These are phyloP conservation scores for Schwanniomyces polymorphus DNA, from an alignment of 805 yeast species.

Conservation along the genomic window DNA sequence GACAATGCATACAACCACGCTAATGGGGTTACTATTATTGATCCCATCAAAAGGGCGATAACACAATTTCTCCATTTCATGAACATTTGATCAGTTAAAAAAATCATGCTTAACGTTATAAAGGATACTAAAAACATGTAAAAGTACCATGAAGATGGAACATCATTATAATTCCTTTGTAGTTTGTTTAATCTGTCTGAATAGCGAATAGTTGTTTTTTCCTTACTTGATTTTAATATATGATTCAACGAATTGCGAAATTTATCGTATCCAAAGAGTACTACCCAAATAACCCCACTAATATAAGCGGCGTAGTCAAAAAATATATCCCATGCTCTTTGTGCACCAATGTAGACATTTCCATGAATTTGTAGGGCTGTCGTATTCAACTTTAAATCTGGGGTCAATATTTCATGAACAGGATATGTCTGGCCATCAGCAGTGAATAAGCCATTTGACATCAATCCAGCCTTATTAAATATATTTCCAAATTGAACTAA, in stretches of 20 bases:
- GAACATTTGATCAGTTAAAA: conserved; percentile 26
- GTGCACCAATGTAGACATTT: conserved; percentile 45
- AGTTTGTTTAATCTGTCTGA: conserved; percentile 41
- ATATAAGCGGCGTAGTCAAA: conserved; percentile 49
- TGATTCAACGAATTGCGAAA: conserved; percentile 14
- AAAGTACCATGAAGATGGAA: conserved; percentile 43
- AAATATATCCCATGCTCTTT: conserved; percentile 46
- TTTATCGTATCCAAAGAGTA: conserved; percentile 26
- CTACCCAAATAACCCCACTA: conserved; percentile 44
- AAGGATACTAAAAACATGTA: conserved; percentile 34
- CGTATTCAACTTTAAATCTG: conserved; percentile 35
- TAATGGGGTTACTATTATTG: conserved; percentile 45
- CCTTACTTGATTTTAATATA: conserved; percentile 2
- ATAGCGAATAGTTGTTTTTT: conserved; percentile 9
- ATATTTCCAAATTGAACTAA: conserved; percentile 42
- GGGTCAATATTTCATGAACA: conserved; percentile 33
- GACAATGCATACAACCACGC: conserved; percentile 51
- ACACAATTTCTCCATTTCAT: conserved; percentile 41
- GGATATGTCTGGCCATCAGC: conserved; percentile 40
- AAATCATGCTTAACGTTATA: conserved; percentile 26
- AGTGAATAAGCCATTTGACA: conserved; percentile 43
- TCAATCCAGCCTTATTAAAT: conserved; percentile 32
- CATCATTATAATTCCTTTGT: conserved; percentile 37
- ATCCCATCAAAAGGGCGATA: conserved; percentile 42
- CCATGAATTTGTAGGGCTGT: conserved; percentile 43